A percentile compares a stretch with the other conserved stretches of the same genome.
These are phyloP conservation scores for Aureobasidium sp. DNA, from an alignment of 2,329 filamentous ascomycete species.

Conservation along the genomic window DNA sequence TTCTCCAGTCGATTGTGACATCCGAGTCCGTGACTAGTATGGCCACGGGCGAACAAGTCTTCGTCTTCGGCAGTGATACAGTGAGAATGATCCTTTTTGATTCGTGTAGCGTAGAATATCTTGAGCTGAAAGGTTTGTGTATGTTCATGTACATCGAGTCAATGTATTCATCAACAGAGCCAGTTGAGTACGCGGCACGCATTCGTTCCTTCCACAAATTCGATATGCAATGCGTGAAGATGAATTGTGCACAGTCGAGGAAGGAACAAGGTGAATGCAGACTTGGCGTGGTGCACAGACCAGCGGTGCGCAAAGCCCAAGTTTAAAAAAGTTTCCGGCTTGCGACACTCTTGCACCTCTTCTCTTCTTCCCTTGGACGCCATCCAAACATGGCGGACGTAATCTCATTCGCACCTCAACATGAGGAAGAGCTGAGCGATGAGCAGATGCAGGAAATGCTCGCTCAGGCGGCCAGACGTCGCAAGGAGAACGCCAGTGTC, in stretches of 20 bases:
- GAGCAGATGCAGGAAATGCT: conserved; percentile 57
- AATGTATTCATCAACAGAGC: background rate
- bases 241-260: background rate
- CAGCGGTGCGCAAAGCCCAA: background rate
- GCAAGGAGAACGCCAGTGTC: conserved; percentile 36
- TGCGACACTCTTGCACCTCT: background rate
- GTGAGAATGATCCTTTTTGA: no score
- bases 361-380: conserved; percentile 1
- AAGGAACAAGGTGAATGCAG: background rate
- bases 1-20: background rate
- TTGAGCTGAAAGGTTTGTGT: no score
- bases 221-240: background rate
- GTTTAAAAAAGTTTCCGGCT: conserved; percentile 4
- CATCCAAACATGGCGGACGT: conserved; percentile 12
- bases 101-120: no score
- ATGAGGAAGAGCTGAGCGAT: conserved; percentile 47
- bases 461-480: conserved; percentile 52
- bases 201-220: background rate
- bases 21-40: background rate
- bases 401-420: conserved; percentile 5
- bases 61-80: no score
- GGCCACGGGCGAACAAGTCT: no score
- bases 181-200: background rate
- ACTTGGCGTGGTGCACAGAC: background rate
- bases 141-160: background rate